phyloP scores from a whole-genome alignment of 768 basidiomycete species.

The Pleurotus giganteus region DNA sequence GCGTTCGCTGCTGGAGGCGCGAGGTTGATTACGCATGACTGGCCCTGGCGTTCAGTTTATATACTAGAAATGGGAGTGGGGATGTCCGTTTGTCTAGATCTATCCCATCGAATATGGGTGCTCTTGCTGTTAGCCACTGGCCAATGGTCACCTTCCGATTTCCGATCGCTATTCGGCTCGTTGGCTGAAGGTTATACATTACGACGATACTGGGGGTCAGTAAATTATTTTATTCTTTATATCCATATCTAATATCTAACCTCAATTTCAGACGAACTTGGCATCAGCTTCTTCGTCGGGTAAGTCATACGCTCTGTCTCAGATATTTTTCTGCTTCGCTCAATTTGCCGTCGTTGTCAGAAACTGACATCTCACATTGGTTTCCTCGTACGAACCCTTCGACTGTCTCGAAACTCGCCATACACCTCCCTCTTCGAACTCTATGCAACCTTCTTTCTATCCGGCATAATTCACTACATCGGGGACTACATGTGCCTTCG shows the following conservation, averaged over 20 bases:
- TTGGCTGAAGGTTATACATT: constrained; percentile 26
- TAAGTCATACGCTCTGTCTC: constrained; percentile 14
- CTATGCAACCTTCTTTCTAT: constrained; percentile 27
- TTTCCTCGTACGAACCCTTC: constrained; percentile 11
- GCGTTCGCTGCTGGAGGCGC: not conserved
- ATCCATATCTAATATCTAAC: not conserved
- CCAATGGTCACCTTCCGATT: not conserved
- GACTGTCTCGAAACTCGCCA: constrained; percentile 18
- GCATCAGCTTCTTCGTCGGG: constrained; percentile 29
- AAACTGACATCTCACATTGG: not conserved
- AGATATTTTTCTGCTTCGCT: not conserved
- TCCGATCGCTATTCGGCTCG: constrained; percentile 19
- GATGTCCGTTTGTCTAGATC: not conserved
- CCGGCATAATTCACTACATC: constrained; percentile 24
- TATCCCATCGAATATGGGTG: not conserved
- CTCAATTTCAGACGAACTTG: constrained; percentile 23
- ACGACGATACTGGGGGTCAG: constrained; percentile 31
- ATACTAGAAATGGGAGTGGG: not conserved
- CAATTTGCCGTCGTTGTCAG: not conserved
- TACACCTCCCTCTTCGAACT: constrained; percentile 26
- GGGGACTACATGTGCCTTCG: constrained; percentile 18
- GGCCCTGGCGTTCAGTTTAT: not conserved
- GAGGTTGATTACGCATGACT: not conserved
- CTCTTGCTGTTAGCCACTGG: not conserved
- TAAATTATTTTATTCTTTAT: not conserved